Base-by-base conservation (phyloP, 2,329 filamentous ascomycete genomes). In the Cercospora beticola region DNA sequence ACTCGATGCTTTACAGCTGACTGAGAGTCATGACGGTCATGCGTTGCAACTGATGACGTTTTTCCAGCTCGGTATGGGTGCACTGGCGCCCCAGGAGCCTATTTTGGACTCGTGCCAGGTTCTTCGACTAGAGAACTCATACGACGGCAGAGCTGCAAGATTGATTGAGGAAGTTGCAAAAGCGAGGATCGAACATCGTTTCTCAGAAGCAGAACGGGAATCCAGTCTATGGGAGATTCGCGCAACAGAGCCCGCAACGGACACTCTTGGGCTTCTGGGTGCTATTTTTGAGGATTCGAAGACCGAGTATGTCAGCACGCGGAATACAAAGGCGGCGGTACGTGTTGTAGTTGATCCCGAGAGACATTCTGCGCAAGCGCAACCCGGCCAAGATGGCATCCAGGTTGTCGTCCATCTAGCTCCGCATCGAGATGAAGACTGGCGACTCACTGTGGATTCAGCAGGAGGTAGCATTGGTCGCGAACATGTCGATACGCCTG, bases 111-210 rank as follows among this genome's bases (percentile, higher is more conserved):
- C 71, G 0, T 74, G 72, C 56, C 72, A 74, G 33, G 69, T 82
- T 72, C 91, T 97, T 76, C 80, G 90, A 49, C 85, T 97, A 1
- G 87, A 90, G 62, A 92, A 92, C 63, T 82, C 86, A 7, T 94
- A 94, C 74, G 92, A 97, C 76, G 89, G 89, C 28, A 94, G 90
- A 78, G 92, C 91, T 1, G 83, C 85, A 18, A 92, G 90, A 69
- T 89, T 92, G 80, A 88, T 89, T 30, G 94, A 98, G 80, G 95
- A 98, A 72, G 85, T 97, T 12, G 88, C 89, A 59, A 96, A 94
- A 81, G 93, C 94, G 8, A 89, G 90, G 71, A 88, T 97, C 14
- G 94, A 97, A 80, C 91, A 89, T 5, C 88, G 94, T 10, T 97
- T 96, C 75, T 83, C 91, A 0, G 93, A 97, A 77, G 79, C 83